phyloP scores from a whole-genome alignment of 1,284 basidiomycete genomes.

The Rhodofomes roseus region DNA sequence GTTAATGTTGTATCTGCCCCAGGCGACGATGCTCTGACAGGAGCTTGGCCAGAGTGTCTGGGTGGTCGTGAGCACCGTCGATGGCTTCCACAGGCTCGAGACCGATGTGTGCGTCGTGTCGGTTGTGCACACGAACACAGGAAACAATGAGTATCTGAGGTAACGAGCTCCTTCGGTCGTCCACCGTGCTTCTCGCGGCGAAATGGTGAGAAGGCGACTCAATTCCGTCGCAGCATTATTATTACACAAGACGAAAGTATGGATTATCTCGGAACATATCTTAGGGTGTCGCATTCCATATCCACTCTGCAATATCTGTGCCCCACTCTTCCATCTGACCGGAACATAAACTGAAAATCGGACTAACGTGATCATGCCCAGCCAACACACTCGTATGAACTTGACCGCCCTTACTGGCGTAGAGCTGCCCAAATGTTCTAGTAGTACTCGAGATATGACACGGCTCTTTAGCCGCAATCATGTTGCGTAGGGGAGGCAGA shows the following conservation, averaged over 20 bases:
- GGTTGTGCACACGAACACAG: conserved; percentile 60
- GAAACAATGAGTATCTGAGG: conserved; percentile 32
- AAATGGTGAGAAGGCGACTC: no score
- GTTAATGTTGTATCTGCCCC: no score
- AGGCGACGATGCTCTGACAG: not conserved
- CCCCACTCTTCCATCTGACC: conserved; percentile 3
- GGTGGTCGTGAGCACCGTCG: conserved; percentile 51
- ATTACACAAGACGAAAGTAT: no score
- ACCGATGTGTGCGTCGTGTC: conserved; percentile 71
- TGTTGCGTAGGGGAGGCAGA: not conserved
- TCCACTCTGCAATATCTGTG: not conserved
- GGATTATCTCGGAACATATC: not conserved
- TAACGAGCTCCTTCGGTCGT: no score
- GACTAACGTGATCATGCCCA: not conserved
- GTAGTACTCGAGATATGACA: not conserved
- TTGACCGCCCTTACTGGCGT: not conserved
- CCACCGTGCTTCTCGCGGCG: no score
- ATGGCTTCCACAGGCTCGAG: conserved; percentile 76
- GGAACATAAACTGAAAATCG: not conserved
- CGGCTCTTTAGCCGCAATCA: not conserved
- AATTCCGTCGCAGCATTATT: no score
- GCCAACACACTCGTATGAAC: not conserved
- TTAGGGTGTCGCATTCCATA: not conserved
- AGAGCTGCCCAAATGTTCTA: not conserved
- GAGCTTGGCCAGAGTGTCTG: conserved; percentile 33